These are phyloP conservation scores for Saccharum hybrid DNA, from an alignment of 202 grass and related monocot species.

Conservation along the genomic window DNA sequence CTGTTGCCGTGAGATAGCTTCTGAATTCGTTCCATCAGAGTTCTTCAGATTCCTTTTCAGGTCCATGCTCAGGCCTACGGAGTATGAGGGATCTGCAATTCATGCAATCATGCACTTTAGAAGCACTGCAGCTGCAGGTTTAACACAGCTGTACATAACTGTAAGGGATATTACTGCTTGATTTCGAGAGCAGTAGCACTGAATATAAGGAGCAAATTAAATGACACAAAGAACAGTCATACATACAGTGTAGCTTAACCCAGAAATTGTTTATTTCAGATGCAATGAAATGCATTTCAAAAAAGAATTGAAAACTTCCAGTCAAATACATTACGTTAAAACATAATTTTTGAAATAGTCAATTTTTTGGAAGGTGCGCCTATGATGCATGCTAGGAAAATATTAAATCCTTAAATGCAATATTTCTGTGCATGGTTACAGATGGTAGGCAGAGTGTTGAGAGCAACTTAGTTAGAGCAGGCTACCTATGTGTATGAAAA, in stretches of 20 bases:
- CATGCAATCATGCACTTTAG: conserved; percentile 41
- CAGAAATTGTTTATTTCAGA: background rate
- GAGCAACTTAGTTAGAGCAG: conserved; percentile 3
- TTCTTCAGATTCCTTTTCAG: conserved; percentile 40
- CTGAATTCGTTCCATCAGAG: conserved; percentile 49
- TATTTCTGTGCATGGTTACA: background rate
- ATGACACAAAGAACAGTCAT: background rate
- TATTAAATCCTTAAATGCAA: background rate
- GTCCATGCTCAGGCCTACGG: conserved; percentile 32
- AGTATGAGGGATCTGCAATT: conserved; percentile 82
- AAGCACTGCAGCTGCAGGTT: conserved; percentile 37
- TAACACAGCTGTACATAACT: conserved; percentile 33
- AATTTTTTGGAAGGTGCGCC: background rate
- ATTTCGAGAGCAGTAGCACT: background rate
- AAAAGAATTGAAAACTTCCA: background rate
- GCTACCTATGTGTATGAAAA: conserved; percentile 97
- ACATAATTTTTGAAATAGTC: conserved; percentile 10
- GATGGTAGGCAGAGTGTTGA: conserved; percentile 24
- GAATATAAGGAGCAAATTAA: background rate
- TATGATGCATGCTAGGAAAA: conserved; percentile 31
- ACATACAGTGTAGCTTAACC: background rate
- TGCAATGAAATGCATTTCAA: background rate
- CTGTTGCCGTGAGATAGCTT: conserved; percentile 61
- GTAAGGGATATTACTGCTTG: background rate
- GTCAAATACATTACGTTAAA: conserved; percentile 5